These are phyloP conservation scores for Xylaria intraflava DNA, from an alignment of 495 filamentous ascomycete species.

Conservation along the genomic window DNA sequence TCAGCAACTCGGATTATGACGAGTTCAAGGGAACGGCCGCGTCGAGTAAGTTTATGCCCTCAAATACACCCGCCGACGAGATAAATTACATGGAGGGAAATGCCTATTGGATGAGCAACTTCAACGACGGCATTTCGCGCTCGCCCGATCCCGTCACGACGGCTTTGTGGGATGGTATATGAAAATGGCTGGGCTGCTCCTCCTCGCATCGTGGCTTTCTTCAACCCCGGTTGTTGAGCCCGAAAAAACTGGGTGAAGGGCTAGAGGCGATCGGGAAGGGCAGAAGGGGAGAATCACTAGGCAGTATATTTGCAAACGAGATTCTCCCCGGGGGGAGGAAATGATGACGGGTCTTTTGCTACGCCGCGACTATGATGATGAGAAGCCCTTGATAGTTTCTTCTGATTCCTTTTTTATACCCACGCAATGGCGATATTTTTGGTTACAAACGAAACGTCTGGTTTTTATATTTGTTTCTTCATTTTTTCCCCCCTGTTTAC, in stretches of 20 bases:
- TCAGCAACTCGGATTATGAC: slow-evolving; percentile 56
- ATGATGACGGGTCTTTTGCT: slow-evolving; percentile 1
- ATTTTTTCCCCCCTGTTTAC: neutral
- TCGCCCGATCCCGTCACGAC: slow-evolving; percentile 26
- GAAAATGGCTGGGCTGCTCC: neutral
- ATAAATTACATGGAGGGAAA: slow-evolving; percentile 26
- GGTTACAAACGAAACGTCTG: slow-evolving; percentile 16
- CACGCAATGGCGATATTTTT: slow-evolving; percentile 17
- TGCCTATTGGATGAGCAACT: slow-evolving; percentile 26
- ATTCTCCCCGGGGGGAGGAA: neutral
- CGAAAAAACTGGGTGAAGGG: neutral
- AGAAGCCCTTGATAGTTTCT: neutral
- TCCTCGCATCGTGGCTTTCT: neutral
- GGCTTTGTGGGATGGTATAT: slow-evolving; percentile 20
- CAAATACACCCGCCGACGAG: slow-evolving; percentile 29
- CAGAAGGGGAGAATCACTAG: neutral
- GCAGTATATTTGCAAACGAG: neutral
- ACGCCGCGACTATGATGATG: slow-evolving; percentile 4
- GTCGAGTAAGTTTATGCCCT: slow-evolving; percentile 35
- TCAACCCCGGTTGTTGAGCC: neutral
- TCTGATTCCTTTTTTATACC: slow-evolving; percentile 9
- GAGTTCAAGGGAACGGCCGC: slow-evolving; percentile 48
- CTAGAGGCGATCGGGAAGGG: neutral
- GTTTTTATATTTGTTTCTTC: slow-evolving; percentile 2
- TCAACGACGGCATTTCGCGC: slow-evolving; percentile 28